Base-by-base conservation (phyloP, 352 stramenopile species). In the Globisporangium paddicum region DNA sequence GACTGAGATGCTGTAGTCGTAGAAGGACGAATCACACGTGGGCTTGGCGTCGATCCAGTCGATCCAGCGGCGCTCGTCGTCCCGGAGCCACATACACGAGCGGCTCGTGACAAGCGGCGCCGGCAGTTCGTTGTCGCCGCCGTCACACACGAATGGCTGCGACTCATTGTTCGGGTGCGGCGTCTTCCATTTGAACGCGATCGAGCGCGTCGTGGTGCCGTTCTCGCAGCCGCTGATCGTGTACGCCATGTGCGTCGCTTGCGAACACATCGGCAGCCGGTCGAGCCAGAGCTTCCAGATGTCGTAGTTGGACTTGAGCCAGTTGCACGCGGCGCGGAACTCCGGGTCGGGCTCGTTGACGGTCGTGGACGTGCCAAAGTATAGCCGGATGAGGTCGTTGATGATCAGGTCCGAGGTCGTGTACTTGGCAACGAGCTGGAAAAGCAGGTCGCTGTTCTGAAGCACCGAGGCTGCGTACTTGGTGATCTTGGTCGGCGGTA, bases 301-400 rank as follows among this genome's bases (percentile, higher is more conserved):
- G 18, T 72, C 61, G 44, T 84, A 89, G 48, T 87, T 87, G 0
- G 48, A 30, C 32, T 72, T 73, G 10, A 86, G 58, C 75, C 75
- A 89, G 18, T 67, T 69, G 54, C 76, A 89, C 1, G 76, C 67
- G 0, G 76, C 65, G 0, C 52, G 26, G 23, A 87, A 87, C 18
- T 66, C 52, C 0, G 73, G 72, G 13, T 76, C 63, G 1, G 52
- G 21, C 3, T 75, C 60, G 3, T 21, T 55, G 1, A 56, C 6
- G 18, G 72, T 46, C 1, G 18, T 60, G 5, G 26, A 40, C 0
- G 54, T 35, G 1, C 47, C 49, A 19, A 56, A 53, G 54, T 77
- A 85, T 0, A 58, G 32, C 2, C 47, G 30, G 3, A 87, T 14
- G 9, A 87, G 40, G n/a, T 66, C 58, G 14, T 77, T 75, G 16